Conservation (phyloP, 345 rosid genomes). For the Ailanthus altissimus region DNA sequence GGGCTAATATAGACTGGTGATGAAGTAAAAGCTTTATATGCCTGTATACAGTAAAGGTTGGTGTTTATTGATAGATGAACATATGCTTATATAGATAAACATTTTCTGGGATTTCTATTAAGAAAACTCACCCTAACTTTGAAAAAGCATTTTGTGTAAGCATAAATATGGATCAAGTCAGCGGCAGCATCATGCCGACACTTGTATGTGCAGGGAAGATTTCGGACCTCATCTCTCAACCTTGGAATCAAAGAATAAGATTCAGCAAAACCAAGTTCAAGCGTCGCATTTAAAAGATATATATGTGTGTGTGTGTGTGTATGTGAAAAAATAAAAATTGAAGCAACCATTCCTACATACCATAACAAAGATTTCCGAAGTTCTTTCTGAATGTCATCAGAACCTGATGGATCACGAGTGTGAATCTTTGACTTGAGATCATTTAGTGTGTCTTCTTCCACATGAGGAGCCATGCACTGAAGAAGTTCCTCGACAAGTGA, state of each 20-base stretch:
- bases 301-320: too few relatives aligned
- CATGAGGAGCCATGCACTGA: slow-evolving; percentile 72
- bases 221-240: slow-evolving; percentile 93
- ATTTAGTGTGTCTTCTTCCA: slow-evolving; percentile 59
- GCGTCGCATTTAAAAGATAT: background rate
- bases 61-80: slow-evolving; percentile 23
- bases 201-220: slow-evolving; percentile 86
- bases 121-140: slow-evolving; percentile 66
- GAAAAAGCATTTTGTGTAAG: slow-evolving; percentile 81
- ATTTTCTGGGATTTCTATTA: background rate
- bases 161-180: slow-evolving; percentile 92
- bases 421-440: slow-evolving; percentile 72
- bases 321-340: background rate
- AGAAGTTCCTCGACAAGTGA: slow-evolving; percentile 91
- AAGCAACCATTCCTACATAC: slow-evolving; percentile 47
- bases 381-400: slow-evolving; percentile 62
- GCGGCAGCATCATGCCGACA: slow-evolving; percentile 99
- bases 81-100: background rate
- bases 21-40: slow-evolving; percentile 73
- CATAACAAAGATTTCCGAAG: slow-evolving; percentile 89
- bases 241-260: slow-evolving; percentile 38
- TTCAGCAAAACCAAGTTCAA: slow-evolving; percentile 10
- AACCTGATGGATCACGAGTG: slow-evolving; percentile 68
- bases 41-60: slow-evolving; percentile 45
- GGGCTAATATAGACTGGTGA: slow-evolving; percentile 89